A percentile compares a stretch with the other conserved stretches of the same genome.
These are phyloP conservation scores for Suillus tomentosus DNA, from an alignment of 768 basidiomycete species.

Conservation along the genomic window DNA sequence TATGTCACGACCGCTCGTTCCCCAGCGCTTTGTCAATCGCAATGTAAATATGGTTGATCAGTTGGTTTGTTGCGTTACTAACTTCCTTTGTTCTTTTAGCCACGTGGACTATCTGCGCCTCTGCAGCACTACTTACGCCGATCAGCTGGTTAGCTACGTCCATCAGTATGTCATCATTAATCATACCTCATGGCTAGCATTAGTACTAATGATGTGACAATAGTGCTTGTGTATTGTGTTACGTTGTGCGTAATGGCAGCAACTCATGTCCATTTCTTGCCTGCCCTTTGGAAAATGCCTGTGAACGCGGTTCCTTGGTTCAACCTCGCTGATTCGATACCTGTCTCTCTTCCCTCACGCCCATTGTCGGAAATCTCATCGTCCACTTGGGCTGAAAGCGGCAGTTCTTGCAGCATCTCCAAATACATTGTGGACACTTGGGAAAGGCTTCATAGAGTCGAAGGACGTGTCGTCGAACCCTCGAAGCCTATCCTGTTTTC, in stretches of 20 bases:
- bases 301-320: constrained; percentile 66
- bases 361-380: constrained; percentile 15
- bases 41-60: constrained; percentile 32
- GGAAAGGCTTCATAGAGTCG: constrained; percentile 29
- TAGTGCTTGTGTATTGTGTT: constrained; percentile 60
- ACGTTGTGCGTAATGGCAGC: constrained; percentile 48
- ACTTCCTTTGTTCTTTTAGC: constrained; percentile 24
- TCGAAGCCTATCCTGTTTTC: constrained; percentile 23
- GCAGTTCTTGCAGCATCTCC: constrained; percentile 25
- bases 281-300: constrained; percentile 54
- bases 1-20: constrained; percentile 47
- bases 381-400: constrained; percentile 16
- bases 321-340: constrained; percentile 16
- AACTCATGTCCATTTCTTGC: constrained; percentile 44
- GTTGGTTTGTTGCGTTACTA: background rate
- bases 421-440: constrained; percentile 34
- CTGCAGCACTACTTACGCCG: constrained; percentile 48
- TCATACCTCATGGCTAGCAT: background rate
- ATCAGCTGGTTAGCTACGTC: constrained; percentile 50
- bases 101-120: constrained; percentile 48
- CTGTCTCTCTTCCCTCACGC: constrained; percentile 13
- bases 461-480: constrained; percentile 20
- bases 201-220: constrained; percentile 9
- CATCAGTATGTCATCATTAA: constrained; percentile 40
- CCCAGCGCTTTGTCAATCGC: constrained; percentile 34